Evolutionary conservation across 2,329 filamentous ascomycete species (phyloP).

Genomic region (Cladosporium phlei): DNA sequence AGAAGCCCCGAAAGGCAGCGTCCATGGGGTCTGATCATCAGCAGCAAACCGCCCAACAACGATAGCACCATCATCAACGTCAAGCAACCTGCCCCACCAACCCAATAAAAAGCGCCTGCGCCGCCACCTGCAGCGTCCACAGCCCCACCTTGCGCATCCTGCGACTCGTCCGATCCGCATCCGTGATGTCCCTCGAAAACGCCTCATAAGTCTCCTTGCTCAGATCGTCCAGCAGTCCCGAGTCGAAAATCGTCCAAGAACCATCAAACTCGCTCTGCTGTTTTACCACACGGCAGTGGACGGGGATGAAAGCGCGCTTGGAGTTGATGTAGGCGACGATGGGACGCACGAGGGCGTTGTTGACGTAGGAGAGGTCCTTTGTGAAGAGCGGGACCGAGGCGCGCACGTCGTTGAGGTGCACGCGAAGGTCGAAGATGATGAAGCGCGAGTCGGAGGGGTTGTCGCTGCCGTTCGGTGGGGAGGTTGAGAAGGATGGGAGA

Average conservation of each 20-base stretch:
- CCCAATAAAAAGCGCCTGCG: slow-evolving; percentile 90
- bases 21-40: too few species aligned
- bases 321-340: slow-evolving; percentile 99
- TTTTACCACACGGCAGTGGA: slow-evolving; percentile 92
- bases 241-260: slow-evolving; percentile 91
- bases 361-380: slow-evolving; percentile 86
- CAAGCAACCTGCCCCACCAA: slow-evolving; percentile 75
- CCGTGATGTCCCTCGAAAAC: slow-evolving; percentile 84
- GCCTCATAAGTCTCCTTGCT: slow-evolving; percentile 92
- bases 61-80: too few species aligned
- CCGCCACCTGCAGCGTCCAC: slow-evolving; percentile 88
- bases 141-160: slow-evolving; percentile 93
- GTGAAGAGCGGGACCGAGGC: slow-evolving; percentile 91
- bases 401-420: slow-evolving; percentile 91
- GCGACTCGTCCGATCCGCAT: slow-evolving; percentile 79
- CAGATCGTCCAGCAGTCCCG: slow-evolving; percentile 87
- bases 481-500: too few species aligned
- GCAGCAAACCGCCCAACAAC: too few species aligned
- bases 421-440: slow-evolving; percentile 88
- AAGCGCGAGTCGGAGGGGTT: slow-evolving; percentile 64
- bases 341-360: slow-evolving; percentile 87
- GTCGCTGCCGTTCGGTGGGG: not conserved
- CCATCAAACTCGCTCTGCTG: slow-evolving; percentile 84
- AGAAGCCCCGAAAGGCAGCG: too few species aligned
- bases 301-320: slow-evolving; percentile 89